Evolutionary conservation across 331 rosid genomes (phyloP), one percentile per base, ranked within the genome.

Genomic region (Quercus tomentella): DNA sequence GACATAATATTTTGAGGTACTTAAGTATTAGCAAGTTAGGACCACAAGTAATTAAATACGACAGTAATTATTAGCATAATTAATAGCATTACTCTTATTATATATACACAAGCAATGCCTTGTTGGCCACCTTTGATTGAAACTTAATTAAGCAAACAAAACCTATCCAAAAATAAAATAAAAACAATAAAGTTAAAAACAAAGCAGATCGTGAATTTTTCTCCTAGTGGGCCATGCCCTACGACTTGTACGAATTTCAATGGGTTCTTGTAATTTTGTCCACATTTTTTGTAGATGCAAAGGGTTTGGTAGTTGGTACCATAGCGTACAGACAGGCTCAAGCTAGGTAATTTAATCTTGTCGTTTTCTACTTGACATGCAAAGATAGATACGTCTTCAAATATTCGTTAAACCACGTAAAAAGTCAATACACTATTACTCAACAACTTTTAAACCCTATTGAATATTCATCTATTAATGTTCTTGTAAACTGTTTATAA

Each of bases 201-300:
- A 55, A 15, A 11, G 45, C 43, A 28, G 58, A 71, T 33, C 21
- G 1, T 21, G 41, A 25, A 67, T 49, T 30, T 58, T 35, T 57
- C 65, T 73, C 74, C 75, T 35, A 33, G 74, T 67, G 74, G 87
- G 62, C 10, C 82, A 57, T 45, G 45, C 60, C 56, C 76, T 73
- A 5, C 43, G 72, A 70, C 10, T 54, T 33, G 65, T 60, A 65
- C 76, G 7, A 51, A 72, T 75, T 51, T 68, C 12, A 35, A 69
- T 79, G 4, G 14, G 16, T 45, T 45, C 14, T 37, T 37, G 43
- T 37, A 37, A 8, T 37, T 11, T 45, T 45, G 16, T 45, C 58
- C 41, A 72, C 52, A 11, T 21, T 16, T 26, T 26, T 26, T 23
- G 7, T 37, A 28, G 58, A 28, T 56, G 41, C 3, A 17, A 43